phyloP scores from a whole-genome alignment of 208 protist species.

The Angomonas ambiguus region DNA sequence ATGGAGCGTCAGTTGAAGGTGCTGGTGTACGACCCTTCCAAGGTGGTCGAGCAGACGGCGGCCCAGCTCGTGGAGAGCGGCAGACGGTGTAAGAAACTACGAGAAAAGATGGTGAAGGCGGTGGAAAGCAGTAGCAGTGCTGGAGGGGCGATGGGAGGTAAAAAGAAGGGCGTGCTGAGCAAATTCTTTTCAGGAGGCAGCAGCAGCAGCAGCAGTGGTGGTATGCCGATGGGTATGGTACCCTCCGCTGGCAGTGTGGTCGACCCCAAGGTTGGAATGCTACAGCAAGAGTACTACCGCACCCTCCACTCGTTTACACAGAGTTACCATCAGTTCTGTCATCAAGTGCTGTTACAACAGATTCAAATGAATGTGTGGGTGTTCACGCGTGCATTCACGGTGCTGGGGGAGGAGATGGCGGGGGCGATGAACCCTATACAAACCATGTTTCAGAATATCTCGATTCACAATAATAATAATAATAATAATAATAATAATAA shows the following conservation, averaged over 20 bases:
- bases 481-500: not conserved
- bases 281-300: not conserved
- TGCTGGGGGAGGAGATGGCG: not conserved
- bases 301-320: not conserved
- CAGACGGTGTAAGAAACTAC: not conserved
- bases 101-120: not conserved
- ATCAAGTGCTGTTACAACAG: not conserved
- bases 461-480: not conserved
- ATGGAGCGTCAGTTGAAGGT: slow-evolving; percentile 4
- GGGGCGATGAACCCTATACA: not conserved
- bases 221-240: too few relatives aligned
- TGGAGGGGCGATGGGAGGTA: too few relatives aligned
- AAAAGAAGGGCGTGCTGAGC: not conserved
- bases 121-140: not conserved
- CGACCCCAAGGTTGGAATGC: not conserved
- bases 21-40: not conserved
- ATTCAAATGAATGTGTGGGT: not conserved
- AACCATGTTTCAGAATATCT: not conserved
- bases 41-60: not conserved
- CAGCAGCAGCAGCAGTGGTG: too few relatives aligned
- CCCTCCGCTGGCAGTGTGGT: not conserved
- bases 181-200: not conserved
- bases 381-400: not conserved
- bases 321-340: not conserved
- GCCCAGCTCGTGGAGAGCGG: not conserved